Conservation (phyloP, 768 basidiomycete genomes). For the Cystofilobasidium ferigula region DNA sequence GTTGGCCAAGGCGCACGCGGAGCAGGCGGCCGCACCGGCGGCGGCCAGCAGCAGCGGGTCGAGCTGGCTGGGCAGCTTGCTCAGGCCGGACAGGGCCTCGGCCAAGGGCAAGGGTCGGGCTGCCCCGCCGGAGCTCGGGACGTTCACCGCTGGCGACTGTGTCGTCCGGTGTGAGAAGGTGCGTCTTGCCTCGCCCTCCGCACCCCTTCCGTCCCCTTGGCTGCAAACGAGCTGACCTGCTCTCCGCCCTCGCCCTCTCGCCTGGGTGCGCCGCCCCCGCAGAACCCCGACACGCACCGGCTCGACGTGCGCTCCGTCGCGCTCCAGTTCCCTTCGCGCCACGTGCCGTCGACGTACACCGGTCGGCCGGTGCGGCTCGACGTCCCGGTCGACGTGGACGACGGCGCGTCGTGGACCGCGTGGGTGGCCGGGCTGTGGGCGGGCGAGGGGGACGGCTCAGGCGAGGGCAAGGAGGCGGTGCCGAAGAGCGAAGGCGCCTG, state of each 20-base stretch:
- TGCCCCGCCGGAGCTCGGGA: slow-evolving; percentile 14
- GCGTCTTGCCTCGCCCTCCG: background rate
- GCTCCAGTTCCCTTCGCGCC: background rate
- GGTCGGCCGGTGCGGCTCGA: background rate
- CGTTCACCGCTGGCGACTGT: slow-evolving; percentile 20
- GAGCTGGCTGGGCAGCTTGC: slow-evolving; percentile 10
- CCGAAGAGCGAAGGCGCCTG: too few relatives aligned
- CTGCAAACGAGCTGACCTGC: background rate
- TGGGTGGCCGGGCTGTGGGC: too few relatives aligned
- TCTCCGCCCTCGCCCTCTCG: background rate
- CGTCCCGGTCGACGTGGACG: background rate
- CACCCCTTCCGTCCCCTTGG: background rate
- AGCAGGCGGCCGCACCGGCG: background rate
- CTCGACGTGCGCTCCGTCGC: background rate
- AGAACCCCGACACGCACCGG: slow-evolving; percentile 1
- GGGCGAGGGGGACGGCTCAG: too few relatives aligned
- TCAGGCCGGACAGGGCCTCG: background rate
- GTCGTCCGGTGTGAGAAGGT: slow-evolving; percentile 25
- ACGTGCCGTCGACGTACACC: background rate
- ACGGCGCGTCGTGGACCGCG: background rate
- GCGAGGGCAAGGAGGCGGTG: too few relatives aligned
- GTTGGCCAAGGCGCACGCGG: background rate
- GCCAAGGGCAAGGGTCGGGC: background rate
- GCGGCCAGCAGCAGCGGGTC: background rate
- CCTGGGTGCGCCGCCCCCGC: background rate